Evolutionary conservation across 73 alveolate species (phyloP).

Genomic region (Tetrahymena elliotti): DNA sequence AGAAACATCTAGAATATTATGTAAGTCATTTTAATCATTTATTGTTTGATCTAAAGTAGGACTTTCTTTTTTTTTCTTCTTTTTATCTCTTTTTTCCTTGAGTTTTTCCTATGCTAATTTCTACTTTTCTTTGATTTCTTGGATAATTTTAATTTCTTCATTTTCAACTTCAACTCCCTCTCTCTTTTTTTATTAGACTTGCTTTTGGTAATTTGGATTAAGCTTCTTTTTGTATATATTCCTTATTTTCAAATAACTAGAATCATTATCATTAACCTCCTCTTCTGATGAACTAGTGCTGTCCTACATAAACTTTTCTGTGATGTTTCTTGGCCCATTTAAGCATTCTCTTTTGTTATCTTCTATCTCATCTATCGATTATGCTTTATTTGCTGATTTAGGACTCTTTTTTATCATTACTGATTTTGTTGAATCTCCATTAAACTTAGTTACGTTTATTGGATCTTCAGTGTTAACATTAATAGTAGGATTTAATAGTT

Average conservation of each 20-base stretch:
- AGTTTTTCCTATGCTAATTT: not conserved
- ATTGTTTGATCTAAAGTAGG: not conserved
- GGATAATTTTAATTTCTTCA: not conserved
- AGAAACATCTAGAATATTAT: not conserved
- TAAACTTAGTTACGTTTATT: not conserved
- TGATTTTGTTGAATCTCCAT: not conserved
- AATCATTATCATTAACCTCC: not conserved
- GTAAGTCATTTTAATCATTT: not conserved
- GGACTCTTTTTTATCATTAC: not conserved
- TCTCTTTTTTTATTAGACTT: not conserved
- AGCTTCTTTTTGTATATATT: not conserved
- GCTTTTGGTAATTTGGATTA: not conserved
- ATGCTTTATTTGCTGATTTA: not conserved
- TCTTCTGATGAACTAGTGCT: not conserved
- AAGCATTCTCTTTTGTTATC: not conserved
- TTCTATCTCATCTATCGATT: not conserved
- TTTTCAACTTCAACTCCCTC: not conserved
- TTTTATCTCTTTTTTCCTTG: not conserved
- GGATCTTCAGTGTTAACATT: not conserved
- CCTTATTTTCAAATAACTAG: not conserved
- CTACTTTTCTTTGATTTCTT: not conserved
- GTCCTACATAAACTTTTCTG: not conserved
- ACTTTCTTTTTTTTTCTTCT: not conserved
- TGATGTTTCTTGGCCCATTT: not conserved
- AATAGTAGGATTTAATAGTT: not conserved